Conservation (phyloP, 2,329 filamentous ascomycete genomes). For the Neonectria coccinea region DNA sequence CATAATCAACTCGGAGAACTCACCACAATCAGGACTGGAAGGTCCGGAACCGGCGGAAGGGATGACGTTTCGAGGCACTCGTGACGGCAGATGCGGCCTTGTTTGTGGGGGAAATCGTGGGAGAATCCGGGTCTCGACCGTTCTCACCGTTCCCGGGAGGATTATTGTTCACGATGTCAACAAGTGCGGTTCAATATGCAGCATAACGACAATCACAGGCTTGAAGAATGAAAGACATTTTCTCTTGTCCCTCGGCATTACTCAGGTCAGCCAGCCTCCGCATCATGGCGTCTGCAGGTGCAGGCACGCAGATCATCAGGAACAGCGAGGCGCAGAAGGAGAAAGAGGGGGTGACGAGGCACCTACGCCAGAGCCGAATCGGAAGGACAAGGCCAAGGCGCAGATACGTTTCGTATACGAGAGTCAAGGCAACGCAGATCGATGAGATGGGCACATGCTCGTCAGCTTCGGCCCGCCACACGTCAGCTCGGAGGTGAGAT, state of each 20-base stretch:
- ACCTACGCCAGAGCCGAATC: background rate
- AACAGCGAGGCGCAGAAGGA: conserved; percentile 26
- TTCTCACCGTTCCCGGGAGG: conserved; percentile 3
- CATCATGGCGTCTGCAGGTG: conserved; percentile 37
- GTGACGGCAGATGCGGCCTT: background rate
- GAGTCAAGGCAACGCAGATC: background rate
- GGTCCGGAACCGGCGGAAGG: conserved; percentile 6
- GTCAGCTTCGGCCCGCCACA: background rate
- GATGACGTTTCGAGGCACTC: conserved; percentile 3
- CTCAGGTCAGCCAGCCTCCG: background rate
- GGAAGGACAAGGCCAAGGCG: background rate
- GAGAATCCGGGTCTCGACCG: background rate
- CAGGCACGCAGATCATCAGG: conserved; percentile 36
- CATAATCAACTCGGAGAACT: conserved; percentile 4
- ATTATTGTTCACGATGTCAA: background rate
- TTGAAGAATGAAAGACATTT: conserved; percentile 18
- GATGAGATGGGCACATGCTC: background rate
- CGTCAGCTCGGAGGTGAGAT: background rate
- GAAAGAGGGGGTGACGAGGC: conserved; percentile 2
- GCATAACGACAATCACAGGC: conserved; percentile 37
- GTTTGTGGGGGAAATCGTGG: conserved; percentile 4
- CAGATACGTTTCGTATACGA: background rate
- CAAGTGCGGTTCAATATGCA: background rate
- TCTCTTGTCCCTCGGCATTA: conserved; percentile 38
- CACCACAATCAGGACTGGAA: conserved; percentile 17